Evolutionary conservation across 192 early-diverging fungal species (phyloP), one percentile per base, ranked within the genome.

Genomic region (Jimgerdemannia lactiflua): DNA sequence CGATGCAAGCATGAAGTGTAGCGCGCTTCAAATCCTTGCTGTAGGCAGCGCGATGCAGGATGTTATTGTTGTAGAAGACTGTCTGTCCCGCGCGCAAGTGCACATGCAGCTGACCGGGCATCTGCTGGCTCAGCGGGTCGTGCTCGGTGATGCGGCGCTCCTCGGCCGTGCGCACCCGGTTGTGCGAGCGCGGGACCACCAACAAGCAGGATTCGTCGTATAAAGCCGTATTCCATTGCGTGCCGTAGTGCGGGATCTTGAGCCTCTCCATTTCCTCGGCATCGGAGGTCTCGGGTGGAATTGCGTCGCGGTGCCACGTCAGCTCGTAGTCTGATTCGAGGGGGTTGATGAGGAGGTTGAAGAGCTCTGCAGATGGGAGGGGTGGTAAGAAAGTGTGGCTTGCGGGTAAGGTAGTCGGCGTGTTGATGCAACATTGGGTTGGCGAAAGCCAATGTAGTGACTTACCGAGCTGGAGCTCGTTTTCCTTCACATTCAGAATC

Each of bases 51-150:
- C 85, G 85, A 67, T 86, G 85, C 54, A 86, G 64, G 63, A 86
- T 84, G 59, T 86, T 86, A 72, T 86, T 86, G 74, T 86, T 84
- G 67, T 86, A 86, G 72, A 86, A 86, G 14, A 86, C 83, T 4
- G 85, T 86, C 74, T 86, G 85, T 41, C 85, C 85, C 17, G 85
- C 80, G 54, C 80, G 78, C 3, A 86, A 29, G 4, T 64, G 39
- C 6, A 86, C 82, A 42, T 70, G 76, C 4, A 85, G 65, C 39
- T 73, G 59, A 49, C 73, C 83, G 19, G 85, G 85, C 85, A 86
- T 86, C 3, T 75, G 70, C 18, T 85, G 77, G 39, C 76, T 71
- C 67, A 79, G 71, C 18, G 85, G 83, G 69, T 86, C 81, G 19
- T 85, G 75, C 40, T 83, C 78, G 41, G 81, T 83, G 43, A 86